Conservation (phyloP, 2,329 filamentous ascomycete genomes). For the Fusarium nygamai region DNA sequence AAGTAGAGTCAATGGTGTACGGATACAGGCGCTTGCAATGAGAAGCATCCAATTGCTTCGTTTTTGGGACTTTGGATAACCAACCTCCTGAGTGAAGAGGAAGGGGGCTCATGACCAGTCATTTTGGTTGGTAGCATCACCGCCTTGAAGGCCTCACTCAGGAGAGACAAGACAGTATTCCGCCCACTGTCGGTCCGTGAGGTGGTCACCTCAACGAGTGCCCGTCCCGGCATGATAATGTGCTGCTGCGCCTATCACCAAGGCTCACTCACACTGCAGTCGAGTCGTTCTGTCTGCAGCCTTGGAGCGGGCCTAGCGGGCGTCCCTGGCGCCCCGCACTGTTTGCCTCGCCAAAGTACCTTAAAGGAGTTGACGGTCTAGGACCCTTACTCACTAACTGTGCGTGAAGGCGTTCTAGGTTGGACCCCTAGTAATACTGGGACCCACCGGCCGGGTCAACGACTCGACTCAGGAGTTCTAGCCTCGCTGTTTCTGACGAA, state of each 20-base stretch:
- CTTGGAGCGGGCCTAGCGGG: conserved; percentile 1
- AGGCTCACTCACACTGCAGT: background rate
- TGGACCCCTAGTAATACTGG: conserved; percentile 28
- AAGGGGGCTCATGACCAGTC: conserved; percentile 15
- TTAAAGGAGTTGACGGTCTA: conserved; percentile 8
- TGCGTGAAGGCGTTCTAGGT: background rate
- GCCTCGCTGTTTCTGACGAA: conserved; percentile 18
- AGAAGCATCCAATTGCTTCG: background rate
- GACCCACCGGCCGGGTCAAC: conserved; percentile 22
- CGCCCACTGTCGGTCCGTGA: conserved; percentile 14
- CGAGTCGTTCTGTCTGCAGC: conserved; percentile 1
- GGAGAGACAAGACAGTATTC: conserved; percentile 3
- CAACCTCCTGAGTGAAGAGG: background rate
- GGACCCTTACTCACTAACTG: background rate
- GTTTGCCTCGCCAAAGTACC: conserved; percentile 35
- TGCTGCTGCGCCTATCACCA: conserved; percentile 10
- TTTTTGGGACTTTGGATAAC: background rate
- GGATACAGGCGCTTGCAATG: background rate
- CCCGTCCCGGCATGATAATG: conserved; percentile 3
- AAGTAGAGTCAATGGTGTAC: background rate
- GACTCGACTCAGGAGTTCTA: conserved; percentile 38
- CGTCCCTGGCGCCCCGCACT: conserved; percentile 27
- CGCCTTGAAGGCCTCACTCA: conserved; percentile 30
- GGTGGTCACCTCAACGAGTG: background rate
- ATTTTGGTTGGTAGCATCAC: conserved; percentile 4